phyloP scores from a whole-genome alignment of 1,139 yeast genomes.

The Scheffersomyces titani region DNA sequence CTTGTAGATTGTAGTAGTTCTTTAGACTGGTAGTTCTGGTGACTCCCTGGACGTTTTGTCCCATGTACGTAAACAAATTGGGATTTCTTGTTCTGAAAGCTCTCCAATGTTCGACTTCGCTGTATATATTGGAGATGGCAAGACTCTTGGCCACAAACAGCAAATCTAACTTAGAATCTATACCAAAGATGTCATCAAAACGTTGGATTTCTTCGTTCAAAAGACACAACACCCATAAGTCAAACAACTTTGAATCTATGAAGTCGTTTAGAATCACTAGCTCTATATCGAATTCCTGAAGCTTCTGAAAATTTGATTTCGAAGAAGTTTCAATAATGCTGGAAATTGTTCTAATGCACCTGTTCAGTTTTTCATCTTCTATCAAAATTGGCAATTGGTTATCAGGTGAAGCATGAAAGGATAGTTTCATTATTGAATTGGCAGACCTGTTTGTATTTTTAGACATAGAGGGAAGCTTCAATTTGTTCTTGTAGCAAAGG shows the following conservation, averaged over 20 bases:
- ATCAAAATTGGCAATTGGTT: slow-evolving; percentile 47
- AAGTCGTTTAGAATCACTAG: slow-evolving; percentile 29
- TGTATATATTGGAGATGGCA: slow-evolving; percentile 4
- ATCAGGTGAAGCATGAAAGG: slow-evolving; percentile 43
- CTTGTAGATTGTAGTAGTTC: slow-evolving; percentile 5
- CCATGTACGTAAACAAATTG: slow-evolving; percentile 8
- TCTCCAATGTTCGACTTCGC: slow-evolving; percentile 13
- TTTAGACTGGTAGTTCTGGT: not conserved
- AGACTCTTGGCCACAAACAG: slow-evolving; percentile 1
- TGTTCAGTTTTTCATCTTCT: slow-evolving; percentile 23
- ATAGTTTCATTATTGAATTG: slow-evolving; percentile 30
- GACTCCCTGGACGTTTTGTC: not conserved
- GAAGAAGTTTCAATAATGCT: slow-evolving; percentile 23
- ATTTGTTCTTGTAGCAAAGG: slow-evolving; percentile 33
- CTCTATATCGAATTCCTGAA: slow-evolving; percentile 7
- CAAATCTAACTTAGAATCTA: slow-evolving; percentile 2
- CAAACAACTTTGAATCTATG: slow-evolving; percentile 40
- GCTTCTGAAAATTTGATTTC: slow-evolving; percentile 12
- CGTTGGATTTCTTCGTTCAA: slow-evolving; percentile 17
- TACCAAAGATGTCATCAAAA: slow-evolving; percentile 7
- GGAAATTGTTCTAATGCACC: slow-evolving; percentile 24
- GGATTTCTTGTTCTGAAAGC: slow-evolving; percentile 14
- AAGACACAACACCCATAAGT: slow-evolving; percentile 39
- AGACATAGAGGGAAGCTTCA: slow-evolving; percentile 28
- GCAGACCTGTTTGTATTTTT: not conserved